Conservation (phyloP, 2,329 filamentous ascomycete genomes). For the Xylariaceae sp. region DNA sequence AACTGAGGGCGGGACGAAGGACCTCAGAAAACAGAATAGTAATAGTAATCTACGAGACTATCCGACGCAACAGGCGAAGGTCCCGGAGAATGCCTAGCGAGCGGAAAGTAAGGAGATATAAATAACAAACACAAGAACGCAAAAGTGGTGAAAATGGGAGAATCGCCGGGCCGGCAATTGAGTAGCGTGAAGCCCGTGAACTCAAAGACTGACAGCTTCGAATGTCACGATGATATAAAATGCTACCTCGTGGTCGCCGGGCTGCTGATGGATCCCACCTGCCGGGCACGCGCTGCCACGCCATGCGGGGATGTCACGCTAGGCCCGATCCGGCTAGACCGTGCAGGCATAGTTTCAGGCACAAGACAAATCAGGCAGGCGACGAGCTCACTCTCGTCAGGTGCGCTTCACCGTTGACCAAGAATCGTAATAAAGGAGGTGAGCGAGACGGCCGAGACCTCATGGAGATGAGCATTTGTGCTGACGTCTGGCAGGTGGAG, state of each 20-base stretch:
- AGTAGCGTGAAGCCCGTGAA: background rate
- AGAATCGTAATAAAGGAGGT: too few species aligned
- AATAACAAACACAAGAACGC: background rate
- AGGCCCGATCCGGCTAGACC: conserved; percentile 4
- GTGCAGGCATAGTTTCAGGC: background rate
- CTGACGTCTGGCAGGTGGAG: too few species aligned
- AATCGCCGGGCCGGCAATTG: background rate
- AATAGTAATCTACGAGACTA: background rate
- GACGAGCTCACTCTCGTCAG: too few species aligned
- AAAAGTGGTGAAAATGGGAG: background rate
- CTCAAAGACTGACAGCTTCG: background rate
- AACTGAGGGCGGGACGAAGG: background rate
- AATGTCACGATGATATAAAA: background rate
- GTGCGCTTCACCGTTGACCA: too few species aligned
- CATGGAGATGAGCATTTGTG: too few species aligned
- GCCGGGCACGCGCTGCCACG: background rate
- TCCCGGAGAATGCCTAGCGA: background rate
- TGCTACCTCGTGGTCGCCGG: background rate
- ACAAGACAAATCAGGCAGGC: background rate
- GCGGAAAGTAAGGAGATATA: background rate
- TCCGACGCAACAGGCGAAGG: background rate
- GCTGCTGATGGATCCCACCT: background rate
- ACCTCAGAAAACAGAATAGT: background rate
- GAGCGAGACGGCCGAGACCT: too few species aligned
- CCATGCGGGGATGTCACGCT: conserved; percentile 7